Percentiles rank a stretch among this genome's conserved stretches.
phyloP scores from a whole-genome alignment of 2,329 filamentous ascomycete species.

The Hortaea werneckii region DNA sequence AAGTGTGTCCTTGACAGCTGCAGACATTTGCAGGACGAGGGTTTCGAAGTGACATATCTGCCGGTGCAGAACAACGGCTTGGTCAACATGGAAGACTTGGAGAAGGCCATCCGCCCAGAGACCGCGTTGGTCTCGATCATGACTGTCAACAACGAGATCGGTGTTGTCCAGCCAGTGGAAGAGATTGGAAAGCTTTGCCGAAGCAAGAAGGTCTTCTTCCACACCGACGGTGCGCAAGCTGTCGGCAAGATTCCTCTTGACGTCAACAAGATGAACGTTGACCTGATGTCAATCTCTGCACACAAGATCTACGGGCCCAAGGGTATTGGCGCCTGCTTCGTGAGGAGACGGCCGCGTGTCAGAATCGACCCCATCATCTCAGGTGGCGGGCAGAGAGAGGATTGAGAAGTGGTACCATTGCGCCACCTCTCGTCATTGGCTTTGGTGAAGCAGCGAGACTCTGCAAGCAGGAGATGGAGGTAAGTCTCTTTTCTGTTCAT shows the following conservation, averaged over 20 bases:
- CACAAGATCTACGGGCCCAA: conserved; percentile 99
- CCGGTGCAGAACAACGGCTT: conserved; percentile 83
- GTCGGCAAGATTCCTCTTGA: conserved; percentile 97
- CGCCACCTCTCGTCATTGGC: conserved; percentile 78
- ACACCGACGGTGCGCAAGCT: conserved; percentile 91
- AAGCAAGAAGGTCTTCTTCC: conserved; percentile 91
- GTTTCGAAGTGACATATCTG: conserved; percentile 93
- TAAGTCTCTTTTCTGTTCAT: conserved; percentile 41
- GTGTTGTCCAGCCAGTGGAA: conserved; percentile 92
- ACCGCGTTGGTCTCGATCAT: conserved; percentile 93
- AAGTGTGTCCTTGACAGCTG: conserved; percentile 98
- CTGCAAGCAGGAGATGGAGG: conserved; percentile 78
- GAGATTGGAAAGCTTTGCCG: conserved; percentile 90
- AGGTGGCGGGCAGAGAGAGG: conserved; percentile 95
- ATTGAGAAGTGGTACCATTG: conserved; percentile 84
- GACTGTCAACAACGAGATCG: conserved; percentile 99
- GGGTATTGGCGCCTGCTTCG: conserved; percentile 92
- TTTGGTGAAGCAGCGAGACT: conserved; percentile 94
- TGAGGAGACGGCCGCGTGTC: conserved; percentile 83
- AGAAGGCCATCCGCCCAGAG: conserved; percentile 81
- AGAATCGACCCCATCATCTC: conserved; percentile 93
- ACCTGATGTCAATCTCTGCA: conserved; percentile 96
- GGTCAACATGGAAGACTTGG: conserved; percentile 70
- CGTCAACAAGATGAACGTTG: conserved; percentile 95
- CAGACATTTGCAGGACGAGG: conserved; percentile 90